phyloP scores from a whole-genome alignment of 495 filamentous ascomycete genomes.

The Stereocaulon alpinum region DNA sequence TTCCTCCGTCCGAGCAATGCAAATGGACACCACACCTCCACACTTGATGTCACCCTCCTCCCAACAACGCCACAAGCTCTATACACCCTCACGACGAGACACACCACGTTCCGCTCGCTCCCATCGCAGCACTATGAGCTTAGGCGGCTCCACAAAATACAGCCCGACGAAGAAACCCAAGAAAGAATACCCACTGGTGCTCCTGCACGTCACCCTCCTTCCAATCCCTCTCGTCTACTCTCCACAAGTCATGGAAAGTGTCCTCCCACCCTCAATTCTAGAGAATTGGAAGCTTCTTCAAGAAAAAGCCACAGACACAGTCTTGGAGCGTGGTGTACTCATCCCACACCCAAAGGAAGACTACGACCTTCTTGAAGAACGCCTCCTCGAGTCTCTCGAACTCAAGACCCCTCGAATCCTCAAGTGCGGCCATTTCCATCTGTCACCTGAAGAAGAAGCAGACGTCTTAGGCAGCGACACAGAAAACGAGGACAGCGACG shows the following conservation, averaged over 20 bases:
- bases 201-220: constrained; percentile 79
- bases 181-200: constrained; percentile 65
- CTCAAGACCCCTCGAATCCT: constrained; percentile 60
- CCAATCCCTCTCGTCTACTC: constrained; percentile 62
- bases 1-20: constrained; percentile 66
- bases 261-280: constrained; percentile 48
- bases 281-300: constrained; percentile 65
- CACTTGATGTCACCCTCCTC: constrained; percentile 41
- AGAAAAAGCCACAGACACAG: constrained; percentile 64
- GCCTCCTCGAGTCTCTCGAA: constrained; percentile 79
- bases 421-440: constrained; percentile 63
- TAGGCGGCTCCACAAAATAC: constrained; percentile 22
- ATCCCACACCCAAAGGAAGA: constrained; percentile 83
- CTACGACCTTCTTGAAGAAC: constrained; percentile 85
- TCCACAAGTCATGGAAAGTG: constrained; percentile 46
- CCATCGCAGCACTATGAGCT: constrained; percentile 14
- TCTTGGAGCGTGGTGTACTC: constrained; percentile 74
- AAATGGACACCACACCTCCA: constrained; percentile 60
- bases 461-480: constrained; percentile 23
- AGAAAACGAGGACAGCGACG: constrained; percentile 31
- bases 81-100: constrained; percentile 19
- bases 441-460: constrained; percentile 32
- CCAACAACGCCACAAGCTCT: constrained; percentile 19
- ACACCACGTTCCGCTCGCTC: constrained; percentile 22
- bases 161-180: constrained; percentile 35